Percentiles rank a stretch among this genome's conserved stretches.
These are phyloP conservation scores for Rhododendron henanense DNA, from an alignment of 148 eudicot genomes.

Conservation along the genomic window DNA sequence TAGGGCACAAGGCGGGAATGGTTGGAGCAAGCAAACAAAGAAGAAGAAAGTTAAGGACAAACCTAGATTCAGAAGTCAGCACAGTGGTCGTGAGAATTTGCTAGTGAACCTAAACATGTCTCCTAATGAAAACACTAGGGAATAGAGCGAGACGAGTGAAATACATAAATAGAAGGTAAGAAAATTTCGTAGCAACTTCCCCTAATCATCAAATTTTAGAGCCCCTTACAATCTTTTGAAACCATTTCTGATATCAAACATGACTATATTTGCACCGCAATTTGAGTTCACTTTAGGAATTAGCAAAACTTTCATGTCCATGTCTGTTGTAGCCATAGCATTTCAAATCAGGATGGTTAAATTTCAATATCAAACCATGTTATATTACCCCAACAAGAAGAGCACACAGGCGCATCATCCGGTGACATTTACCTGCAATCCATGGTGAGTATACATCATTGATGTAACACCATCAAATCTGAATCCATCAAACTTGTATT, in stretches of 20 bases:
- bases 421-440: conserved; percentile 60
- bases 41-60: neutral
- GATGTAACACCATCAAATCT: conserved; percentile 99
- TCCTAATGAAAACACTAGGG: neutral
- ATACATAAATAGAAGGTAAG: neutral
- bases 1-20: neutral
- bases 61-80: neutral
- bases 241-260: neutral
- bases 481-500: conserved; percentile 96
- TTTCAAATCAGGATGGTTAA: neutral
- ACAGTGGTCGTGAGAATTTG: neutral
- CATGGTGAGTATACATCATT: conserved; percentile 99
- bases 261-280: neutral
- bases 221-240: neutral
- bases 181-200: neutral
- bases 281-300: neutral
- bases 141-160: neutral
- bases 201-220: neutral
- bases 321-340: neutral
- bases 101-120: neutral
- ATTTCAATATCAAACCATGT: neutral
- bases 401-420: neutral
- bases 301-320: neutral
- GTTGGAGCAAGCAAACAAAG: neutral
- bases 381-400: neutral